Percentiles rank a stretch among this genome's conserved stretches.
These are phyloP conservation scores for Salix suchowensis DNA, from an alignment of 345 rosid species.

Conservation along the genomic window DNA sequence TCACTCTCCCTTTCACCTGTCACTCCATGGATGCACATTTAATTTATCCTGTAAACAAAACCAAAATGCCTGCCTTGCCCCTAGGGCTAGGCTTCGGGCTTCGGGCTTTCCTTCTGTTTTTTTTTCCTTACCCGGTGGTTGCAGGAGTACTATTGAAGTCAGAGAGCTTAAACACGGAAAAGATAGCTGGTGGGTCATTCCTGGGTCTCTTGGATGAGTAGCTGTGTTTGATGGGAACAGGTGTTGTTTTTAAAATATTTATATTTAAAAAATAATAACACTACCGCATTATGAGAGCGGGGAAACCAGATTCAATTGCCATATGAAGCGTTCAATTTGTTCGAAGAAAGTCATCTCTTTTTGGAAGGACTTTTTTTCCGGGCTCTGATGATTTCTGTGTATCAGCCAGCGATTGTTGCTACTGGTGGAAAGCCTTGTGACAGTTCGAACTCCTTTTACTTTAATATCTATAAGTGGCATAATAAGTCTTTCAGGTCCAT, in stretches of 20 bases:
- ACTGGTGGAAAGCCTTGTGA: not conserved
- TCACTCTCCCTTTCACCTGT: not conserved
- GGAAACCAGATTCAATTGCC: slow-evolving; percentile 16
- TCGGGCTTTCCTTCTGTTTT: too few species aligned
- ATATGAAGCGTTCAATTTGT: slow-evolving; percentile 9
- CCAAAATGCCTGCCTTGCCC: slow-evolving; percentile 8
- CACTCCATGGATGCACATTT: slow-evolving; percentile 12
- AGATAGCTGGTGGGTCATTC: too few species aligned
- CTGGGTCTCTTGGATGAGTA: too few species aligned
- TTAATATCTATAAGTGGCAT: slow-evolving; percentile 23
- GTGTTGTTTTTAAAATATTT: too few species aligned
- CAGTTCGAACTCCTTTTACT: slow-evolving; percentile 2
- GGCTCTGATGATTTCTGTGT: slow-evolving; percentile 12
- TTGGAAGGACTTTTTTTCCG: not conserved
- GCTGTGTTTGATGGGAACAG: too few species aligned
- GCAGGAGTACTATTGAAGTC: slow-evolving; percentile 4
- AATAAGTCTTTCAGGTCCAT: slow-evolving; percentile 1
- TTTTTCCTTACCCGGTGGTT: not conserved
- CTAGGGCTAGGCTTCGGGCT: not conserved
- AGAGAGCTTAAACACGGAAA: not conserved
- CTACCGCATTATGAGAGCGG: too few species aligned
- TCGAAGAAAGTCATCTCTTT: not conserved
- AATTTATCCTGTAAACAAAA: slow-evolving; percentile 10
- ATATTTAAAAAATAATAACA: too few species aligned
- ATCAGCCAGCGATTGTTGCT: not conserved